These are phyloP conservation scores for Apophysomyces sp. DNA, from an alignment of 371 early-diverging fungal species.

Conservation along the genomic window DNA sequence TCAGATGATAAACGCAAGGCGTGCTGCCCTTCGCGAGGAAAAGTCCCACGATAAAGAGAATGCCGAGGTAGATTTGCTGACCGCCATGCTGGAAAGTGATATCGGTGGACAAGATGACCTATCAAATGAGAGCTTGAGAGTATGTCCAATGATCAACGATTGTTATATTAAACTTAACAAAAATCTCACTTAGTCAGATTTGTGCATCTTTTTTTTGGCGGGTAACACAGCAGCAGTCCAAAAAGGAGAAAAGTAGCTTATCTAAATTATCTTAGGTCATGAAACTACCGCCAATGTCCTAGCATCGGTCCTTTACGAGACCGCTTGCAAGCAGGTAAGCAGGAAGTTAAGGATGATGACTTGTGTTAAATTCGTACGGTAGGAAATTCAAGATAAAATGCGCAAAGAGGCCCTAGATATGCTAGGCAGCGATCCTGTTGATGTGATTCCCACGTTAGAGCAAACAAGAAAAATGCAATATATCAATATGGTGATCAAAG, in stretches of 20 bases:
- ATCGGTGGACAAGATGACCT: conserved; percentile 12
- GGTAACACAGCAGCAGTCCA: background rate
- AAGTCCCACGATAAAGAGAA: no score
- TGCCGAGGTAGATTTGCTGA: conserved; percentile 29
- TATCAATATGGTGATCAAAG: conserved; percentile 10
- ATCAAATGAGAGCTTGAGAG: conserved; percentile 17
- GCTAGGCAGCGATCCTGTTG: conserved; percentile 45
- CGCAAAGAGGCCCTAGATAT: conserved; percentile 48
- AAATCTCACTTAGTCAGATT: background rate
- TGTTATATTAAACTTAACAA: no score
- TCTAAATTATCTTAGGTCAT: no score
- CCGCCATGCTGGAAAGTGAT: conserved; percentile 35
- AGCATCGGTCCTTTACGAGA: conserved; percentile 8
- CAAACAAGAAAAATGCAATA: conserved; percentile 1
- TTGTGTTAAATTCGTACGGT: no score
- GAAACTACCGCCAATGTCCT: conserved; percentile 17
- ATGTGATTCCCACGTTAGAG: conserved; percentile 32
- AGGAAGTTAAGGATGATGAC: no score
- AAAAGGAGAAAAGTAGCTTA: background rate
- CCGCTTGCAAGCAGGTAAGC: conserved; percentile 11
- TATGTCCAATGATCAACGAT: no score
- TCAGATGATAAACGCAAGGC: no score
- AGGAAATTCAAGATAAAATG: conserved; percentile 48
- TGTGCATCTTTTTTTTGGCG: conserved; percentile 40
- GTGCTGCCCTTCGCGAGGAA: no score